phyloP scores from a whole-genome alignment of 306 rosid genomes.

The Psophocarpus tetragonolobus region DNA sequence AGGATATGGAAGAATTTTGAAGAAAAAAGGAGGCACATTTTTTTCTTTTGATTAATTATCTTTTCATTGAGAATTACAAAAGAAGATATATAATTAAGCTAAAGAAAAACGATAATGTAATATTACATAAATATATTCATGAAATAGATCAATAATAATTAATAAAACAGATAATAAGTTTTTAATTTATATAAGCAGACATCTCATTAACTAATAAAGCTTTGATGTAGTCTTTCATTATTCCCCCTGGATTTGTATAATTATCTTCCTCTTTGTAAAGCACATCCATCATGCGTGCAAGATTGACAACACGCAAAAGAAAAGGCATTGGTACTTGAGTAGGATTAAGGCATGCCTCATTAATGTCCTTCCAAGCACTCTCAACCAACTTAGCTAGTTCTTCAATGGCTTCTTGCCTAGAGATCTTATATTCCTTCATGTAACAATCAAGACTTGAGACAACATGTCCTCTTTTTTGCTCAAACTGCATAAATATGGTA shows the following conservation, averaged over 20 bases:
- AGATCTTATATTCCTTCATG: slow-evolving; percentile 12
- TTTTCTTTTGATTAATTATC: too few species aligned
- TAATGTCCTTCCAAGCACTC: slow-evolving; percentile 31
- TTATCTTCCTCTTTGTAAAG: slow-evolving; percentile 19
- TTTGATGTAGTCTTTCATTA: not conserved
- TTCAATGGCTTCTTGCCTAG: not conserved
- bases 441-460: slow-evolving; percentile 28
- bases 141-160: not conserved
- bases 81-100: slow-evolving; percentile 55
- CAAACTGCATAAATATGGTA: not conserved
- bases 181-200: not conserved
- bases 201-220: not conserved
- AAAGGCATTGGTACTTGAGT: not conserved
- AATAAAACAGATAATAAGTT: too few species aligned
- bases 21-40: too few species aligned
- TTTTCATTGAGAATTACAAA: too few species aligned
- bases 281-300: slow-evolving; percentile 1
- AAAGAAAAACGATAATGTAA: not conserved
- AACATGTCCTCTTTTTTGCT: slow-evolving; percentile 26
- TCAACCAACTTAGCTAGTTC: not conserved
- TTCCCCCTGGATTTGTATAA: slow-evolving; percentile 1
- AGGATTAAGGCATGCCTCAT: not conserved
- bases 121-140: not conserved
- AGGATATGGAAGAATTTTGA: too few species aligned
- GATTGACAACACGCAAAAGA: slow-evolving; percentile 3